Evolutionary conservation across 192 early-diverging fungal genomes (phyloP).

Genomic region (Backusella tarrabulga): DNA sequence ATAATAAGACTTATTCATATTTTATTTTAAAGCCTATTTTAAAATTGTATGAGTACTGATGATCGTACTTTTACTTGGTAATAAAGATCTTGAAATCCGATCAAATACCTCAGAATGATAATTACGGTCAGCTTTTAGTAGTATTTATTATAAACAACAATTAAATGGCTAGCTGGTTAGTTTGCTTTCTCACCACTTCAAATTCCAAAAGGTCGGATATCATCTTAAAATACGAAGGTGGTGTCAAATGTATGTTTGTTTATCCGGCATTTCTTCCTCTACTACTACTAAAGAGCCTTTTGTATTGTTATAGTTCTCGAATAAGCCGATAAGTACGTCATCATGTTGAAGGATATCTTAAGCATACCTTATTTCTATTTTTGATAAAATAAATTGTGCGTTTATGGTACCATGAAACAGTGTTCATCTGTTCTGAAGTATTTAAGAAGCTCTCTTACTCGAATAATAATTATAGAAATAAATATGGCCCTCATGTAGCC

Average conservation of each 20-base stretch:
- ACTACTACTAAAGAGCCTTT: not conserved
- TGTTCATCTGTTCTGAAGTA: not conserved
- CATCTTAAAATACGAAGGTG: not conserved
- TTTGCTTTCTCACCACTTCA: not conserved
- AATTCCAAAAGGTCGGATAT: not conserved
- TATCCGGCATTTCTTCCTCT: not conserved
- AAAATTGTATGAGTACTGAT: no score
- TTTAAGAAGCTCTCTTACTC: not conserved
- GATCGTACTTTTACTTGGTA: no score
- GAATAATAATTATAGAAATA: not conserved
- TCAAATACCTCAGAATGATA: no score
- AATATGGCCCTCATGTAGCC: not conserved
- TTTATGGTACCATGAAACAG: not conserved
- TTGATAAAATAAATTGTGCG: not conserved
- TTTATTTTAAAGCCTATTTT: no score
- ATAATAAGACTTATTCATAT: no score
- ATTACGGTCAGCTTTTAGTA: no score
- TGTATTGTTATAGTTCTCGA: not conserved
- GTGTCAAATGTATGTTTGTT: not conserved
- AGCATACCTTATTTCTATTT: not conserved
- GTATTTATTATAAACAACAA: not conserved
- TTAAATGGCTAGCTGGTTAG: not conserved
- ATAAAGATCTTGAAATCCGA: no score
- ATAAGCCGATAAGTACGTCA: not conserved
- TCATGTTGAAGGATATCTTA: not conserved